phyloP scores from a whole-genome alignment of 225 moss, liverwort and hornwort genomes.

The Lunularia cruciata region DNA sequence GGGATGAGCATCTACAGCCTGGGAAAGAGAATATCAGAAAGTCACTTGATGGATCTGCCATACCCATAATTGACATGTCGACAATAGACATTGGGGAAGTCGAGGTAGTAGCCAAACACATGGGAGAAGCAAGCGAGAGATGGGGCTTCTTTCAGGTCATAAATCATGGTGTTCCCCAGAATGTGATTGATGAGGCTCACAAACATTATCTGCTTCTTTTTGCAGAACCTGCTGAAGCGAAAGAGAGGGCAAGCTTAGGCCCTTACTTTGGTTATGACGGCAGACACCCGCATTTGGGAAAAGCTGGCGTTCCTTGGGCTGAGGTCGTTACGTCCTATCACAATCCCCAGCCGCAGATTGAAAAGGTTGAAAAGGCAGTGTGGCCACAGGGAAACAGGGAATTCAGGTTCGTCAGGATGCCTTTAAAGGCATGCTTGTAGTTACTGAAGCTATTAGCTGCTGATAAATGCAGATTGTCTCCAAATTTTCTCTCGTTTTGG shows the following conservation, averaged over 20 bases:
- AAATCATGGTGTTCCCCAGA: conserved; percentile 1
- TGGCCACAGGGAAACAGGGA: neutral
- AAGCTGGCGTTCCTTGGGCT: neutral
- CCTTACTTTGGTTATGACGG: neutral
- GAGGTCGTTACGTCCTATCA: neutral
- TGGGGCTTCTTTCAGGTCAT: conserved; percentile 6
- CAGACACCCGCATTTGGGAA: neutral
- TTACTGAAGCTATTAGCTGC: too few species aligned
- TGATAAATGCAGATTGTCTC: too few species aligned
- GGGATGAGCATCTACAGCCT: neutral
- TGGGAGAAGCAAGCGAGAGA: neutral
- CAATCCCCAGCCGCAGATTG: conserved; percentile 2
- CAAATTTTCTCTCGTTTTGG: too few species aligned
- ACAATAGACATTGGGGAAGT: neutral
- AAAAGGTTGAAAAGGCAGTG: neutral
- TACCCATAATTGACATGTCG: neutral
- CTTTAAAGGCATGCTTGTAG: neutral
- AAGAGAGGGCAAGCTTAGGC: neutral
- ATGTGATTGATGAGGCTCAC: neutral
- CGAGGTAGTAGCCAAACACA: neutral
- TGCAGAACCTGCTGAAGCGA: conserved; percentile 4
- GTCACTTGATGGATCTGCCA: neutral
- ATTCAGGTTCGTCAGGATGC: neutral
- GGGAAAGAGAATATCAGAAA: neutral
- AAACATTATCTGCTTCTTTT: neutral